phyloP scores from a whole-genome alignment of 1,284 basidiomycete genomes.

The Microbotryum silenes-acaulis region DNA sequence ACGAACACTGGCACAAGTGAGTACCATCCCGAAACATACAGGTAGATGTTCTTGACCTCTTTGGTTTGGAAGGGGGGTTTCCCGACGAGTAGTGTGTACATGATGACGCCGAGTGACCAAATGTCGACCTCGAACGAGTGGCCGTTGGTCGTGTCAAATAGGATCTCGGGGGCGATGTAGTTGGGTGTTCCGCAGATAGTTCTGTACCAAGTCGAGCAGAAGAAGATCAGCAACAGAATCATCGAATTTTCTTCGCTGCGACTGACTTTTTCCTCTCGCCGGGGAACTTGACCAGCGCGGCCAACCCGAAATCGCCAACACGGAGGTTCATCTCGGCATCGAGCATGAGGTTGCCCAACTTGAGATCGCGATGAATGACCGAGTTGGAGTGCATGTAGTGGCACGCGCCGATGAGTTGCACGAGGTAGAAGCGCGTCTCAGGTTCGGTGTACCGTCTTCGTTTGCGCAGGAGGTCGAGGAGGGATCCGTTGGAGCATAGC shows the following conservation, averaged over 20 bases:
- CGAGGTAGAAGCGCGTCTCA: constrained; percentile 84
- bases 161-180: constrained; percentile 95
- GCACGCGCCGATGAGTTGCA: constrained; percentile 90
- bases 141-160: constrained; percentile 90
- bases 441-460: constrained; percentile 84
- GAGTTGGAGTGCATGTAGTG: constrained; percentile 89
- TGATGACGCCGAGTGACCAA: constrained; percentile 94
- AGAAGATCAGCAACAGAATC: background rate
- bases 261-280: constrained; percentile 86
- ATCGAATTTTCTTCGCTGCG: background rate
- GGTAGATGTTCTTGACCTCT: constrained; percentile 90
- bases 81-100: constrained; percentile 90
- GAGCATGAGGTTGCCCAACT: constrained; percentile 91
- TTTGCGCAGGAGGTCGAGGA: constrained; percentile 83
- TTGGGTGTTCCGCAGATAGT: constrained; percentile 98
- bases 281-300: constrained; percentile 89
- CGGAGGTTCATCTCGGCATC: constrained; percentile 90
- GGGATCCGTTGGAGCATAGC: constrained; percentile 73
- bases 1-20: background rate
- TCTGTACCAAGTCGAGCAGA: constrained; percentile 35
- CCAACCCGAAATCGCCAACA: constrained; percentile 94
- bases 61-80: constrained; percentile 96
- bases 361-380: constrained; percentile 93
- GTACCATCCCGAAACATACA: constrained; percentile 48
- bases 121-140: constrained; percentile 98